phyloP scores from a whole-genome alignment of 2,329 filamentous ascomycete genomes.

The Amesomyces nigricolor region DNA sequence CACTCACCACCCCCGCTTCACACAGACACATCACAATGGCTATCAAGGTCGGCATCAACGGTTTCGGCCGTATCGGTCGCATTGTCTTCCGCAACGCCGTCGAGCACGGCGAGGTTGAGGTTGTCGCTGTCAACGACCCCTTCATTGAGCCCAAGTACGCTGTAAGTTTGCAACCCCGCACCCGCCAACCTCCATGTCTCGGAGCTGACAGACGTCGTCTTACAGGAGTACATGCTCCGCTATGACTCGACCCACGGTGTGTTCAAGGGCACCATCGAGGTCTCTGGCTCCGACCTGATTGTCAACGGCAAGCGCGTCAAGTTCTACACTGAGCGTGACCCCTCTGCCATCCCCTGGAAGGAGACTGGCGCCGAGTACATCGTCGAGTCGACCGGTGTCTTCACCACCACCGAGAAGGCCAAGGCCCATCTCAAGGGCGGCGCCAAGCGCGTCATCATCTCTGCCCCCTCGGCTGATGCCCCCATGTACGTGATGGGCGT shows the following conservation, averaged over 20 bases:
- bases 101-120: slow-evolving; percentile 81
- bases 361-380: slow-evolving; percentile 87
- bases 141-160: slow-evolving; percentile 98
- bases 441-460: slow-evolving; percentile 97
- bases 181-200: neutral
- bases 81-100: slow-evolving; percentile 98
- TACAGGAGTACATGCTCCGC: slow-evolving; percentile 97
- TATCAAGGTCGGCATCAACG: slow-evolving; percentile 93
- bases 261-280: slow-evolving; percentile 88
- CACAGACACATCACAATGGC: slow-evolving; percentile 39
- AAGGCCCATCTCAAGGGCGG: slow-evolving; percentile 89
- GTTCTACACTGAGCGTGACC: slow-evolving; percentile 93
- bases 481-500: slow-evolving; percentile 99
- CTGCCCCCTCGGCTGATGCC: slow-evolving; percentile 86
- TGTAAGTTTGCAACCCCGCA: slow-evolving; percentile 55
- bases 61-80: slow-evolving; percentile 98
- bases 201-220: slow-evolving; percentile 29
- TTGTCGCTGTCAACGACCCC: slow-evolving; percentile 97
- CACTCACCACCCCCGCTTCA: slow-evolving; percentile 1
- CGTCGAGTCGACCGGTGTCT: slow-evolving; percentile 97
- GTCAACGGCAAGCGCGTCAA: slow-evolving; percentile 93
- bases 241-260: slow-evolving; percentile 95
- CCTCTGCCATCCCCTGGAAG: slow-evolving; percentile 81
- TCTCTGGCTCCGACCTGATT: slow-evolving; percentile 64
- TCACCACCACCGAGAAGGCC: slow-evolving; percentile 98